A percentile compares a stretch with the other conserved stretches of the same genome.
phyloP scores from a whole-genome alignment of 805 yeast genomes.

The Kuraishia floccosa region DNA sequence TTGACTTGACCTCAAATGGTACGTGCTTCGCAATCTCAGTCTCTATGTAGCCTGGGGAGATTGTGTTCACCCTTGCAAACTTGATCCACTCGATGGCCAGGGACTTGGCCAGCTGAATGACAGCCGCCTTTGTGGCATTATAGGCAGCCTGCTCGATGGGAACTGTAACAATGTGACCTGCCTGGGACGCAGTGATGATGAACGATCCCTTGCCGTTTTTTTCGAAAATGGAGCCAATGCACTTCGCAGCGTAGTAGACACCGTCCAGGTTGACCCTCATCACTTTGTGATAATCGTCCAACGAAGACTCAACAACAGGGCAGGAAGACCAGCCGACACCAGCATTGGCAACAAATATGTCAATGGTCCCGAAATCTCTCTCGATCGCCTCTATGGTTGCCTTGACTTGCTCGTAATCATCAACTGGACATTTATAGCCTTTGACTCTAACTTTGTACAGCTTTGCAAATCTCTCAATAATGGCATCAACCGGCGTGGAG shows the following conservation, averaged over 20 bases:
- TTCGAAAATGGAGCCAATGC: conserved; percentile 62
- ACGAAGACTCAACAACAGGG: conserved; percentile 32
- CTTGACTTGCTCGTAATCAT: conserved; percentile 37
- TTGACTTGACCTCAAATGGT: conserved; percentile 71
- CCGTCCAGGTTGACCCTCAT: conserved; percentile 72
- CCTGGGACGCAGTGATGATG: conserved; percentile 81
- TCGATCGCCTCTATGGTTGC: conserved; percentile 36
- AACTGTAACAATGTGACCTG: conserved; percentile 76
- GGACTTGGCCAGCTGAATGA: conserved; percentile 63
- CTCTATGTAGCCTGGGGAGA: conserved; percentile 78
- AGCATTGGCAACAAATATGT: conserved; percentile 82
- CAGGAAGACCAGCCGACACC: conserved; percentile 79
- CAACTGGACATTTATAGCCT: conserved; percentile 55
- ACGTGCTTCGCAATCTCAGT: conserved; percentile 60
- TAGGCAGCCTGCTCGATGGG: conserved; percentile 84
- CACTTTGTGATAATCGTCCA: conserved; percentile 58
- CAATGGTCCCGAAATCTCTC: conserved; percentile 68
- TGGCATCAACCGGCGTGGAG: conserved; percentile 49
- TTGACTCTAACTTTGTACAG: conserved; percentile 49
- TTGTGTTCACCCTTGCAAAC: conserved; percentile 74
- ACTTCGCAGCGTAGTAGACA: conserved; percentile 69
- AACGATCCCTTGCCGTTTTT: conserved; percentile 68
- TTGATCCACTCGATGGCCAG: conserved; percentile 86
- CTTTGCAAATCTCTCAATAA: conserved; percentile 43
- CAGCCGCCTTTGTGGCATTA: conserved; percentile 82